Conservation (phyloP, 495 filamentous ascomycete genomes). For the Aspergillus sclerotiicarbonarius region DNA sequence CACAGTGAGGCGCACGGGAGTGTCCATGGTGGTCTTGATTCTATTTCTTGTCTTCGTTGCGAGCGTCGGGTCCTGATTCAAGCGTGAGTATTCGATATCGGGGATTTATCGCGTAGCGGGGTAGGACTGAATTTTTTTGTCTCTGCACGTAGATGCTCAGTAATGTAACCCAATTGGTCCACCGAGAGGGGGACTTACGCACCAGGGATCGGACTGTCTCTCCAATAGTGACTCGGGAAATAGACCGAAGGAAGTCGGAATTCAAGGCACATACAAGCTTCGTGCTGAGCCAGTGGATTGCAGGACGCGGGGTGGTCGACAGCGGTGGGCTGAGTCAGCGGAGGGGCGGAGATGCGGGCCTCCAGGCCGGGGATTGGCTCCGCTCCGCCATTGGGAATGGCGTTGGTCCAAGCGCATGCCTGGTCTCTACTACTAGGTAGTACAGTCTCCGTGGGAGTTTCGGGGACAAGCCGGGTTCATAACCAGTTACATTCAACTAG, state of each 20-base stretch:
- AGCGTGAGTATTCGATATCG: background rate
- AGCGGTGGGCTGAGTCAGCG: conserved; percentile 9
- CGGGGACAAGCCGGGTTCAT: too few species aligned
- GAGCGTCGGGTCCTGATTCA: background rate
- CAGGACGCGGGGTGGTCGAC: conserved; percentile 5
- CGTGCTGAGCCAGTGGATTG: background rate
- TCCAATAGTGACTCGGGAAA: background rate
- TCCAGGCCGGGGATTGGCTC: background rate
- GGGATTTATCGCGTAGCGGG: background rate
- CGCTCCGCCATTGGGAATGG: background rate
- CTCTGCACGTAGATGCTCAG: background rate
- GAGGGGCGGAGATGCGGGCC: conserved; percentile 8
- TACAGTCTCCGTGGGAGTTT: too few species aligned
- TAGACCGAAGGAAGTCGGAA: background rate
- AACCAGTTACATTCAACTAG: background rate
- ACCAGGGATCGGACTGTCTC: background rate
- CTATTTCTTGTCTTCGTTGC: conserved; percentile 1
- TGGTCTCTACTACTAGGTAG: background rate
- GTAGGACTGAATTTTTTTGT: background rate
- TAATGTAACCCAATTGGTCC: background rate
- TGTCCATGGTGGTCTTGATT: conserved; percentile 23
- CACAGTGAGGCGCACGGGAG: conserved; percentile 52
- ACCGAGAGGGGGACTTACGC: too few species aligned
- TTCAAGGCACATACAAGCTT: background rate
- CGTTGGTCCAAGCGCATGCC: background rate